A percentile compares a stretch with the other conserved stretches of the same genome.
These are phyloP conservation scores for Nemania sp. DNA, from an alignment of 2,329 filamentous ascomycete species.

Conservation along the genomic window DNA sequence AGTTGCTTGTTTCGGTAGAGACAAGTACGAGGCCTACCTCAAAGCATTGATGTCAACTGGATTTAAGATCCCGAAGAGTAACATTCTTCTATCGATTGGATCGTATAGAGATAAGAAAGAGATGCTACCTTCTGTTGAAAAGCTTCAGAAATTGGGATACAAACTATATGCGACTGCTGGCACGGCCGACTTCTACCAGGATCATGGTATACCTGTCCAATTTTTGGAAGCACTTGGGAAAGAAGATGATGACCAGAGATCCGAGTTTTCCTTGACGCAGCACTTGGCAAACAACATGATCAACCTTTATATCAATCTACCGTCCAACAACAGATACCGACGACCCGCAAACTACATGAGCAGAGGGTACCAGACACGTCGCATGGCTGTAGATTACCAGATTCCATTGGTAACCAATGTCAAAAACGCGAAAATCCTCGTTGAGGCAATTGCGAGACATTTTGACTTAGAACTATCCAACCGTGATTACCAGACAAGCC, in stretches of 20 bases:
- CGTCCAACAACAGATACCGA: slow-evolving; percentile 97
- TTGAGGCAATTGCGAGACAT: slow-evolving; percentile 90
- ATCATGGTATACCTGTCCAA: slow-evolving; percentile 88
- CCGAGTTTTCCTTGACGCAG: slow-evolving; percentile 95
- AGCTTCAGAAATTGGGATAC: slow-evolving; percentile 87
- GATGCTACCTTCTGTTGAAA: slow-evolving; percentile 89
- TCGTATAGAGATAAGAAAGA: slow-evolving; percentile 98
- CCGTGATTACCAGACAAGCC: slow-evolving; percentile 90
- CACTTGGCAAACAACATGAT: slow-evolving; percentile 98
- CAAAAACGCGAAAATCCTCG: slow-evolving; percentile 96
- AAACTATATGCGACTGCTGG: slow-evolving; percentile 95
- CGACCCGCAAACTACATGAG: slow-evolving; percentile 98
- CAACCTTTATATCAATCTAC: slow-evolving; percentile 97
- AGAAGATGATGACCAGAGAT: slow-evolving; percentile 81
- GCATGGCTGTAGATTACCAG: slow-evolving; percentile 98
- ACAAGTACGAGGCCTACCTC: slow-evolving; percentile 97
- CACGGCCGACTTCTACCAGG: slow-evolving; percentile 94
- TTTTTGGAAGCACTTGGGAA: slow-evolving; percentile 86
- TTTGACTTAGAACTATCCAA: slow-evolving; percentile 82
- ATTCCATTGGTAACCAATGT: slow-evolving; percentile 97
- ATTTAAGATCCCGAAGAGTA: slow-evolving; percentile 94
- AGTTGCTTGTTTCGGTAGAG: slow-evolving; percentile 91
- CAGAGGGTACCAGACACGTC: slow-evolving; percentile 92
- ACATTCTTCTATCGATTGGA: slow-evolving; percentile 92
- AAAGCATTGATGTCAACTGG: slow-evolving; percentile 95